Percentiles rank a stretch among this genome's conserved stretches.
Conservation (phyloP, 371 early-diverging fungal species). For the Rhizopus sp. region DNA sequence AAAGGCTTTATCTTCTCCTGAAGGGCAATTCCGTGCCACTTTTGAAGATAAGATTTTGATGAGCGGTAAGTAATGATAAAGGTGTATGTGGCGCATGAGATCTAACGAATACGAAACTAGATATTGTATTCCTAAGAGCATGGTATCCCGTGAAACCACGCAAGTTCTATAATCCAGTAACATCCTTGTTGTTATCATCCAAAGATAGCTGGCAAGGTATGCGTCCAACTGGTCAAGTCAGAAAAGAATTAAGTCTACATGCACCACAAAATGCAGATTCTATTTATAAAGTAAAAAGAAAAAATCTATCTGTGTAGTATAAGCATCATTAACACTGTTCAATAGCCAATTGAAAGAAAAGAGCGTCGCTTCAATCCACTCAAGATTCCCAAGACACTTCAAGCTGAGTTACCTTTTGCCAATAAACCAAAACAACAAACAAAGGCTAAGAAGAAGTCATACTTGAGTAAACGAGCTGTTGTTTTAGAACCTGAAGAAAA, state of each 20-base stretch:
- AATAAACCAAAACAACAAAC: constrained; percentile 80
- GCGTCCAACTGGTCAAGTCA: constrained; percentile 88
- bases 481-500: constrained; percentile 88
- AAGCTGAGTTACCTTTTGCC: constrained; percentile 87
- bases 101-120: neutral
- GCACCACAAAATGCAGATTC: constrained; percentile 82
- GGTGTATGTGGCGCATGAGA: neutral
- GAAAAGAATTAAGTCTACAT: constrained; percentile 68
- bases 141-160: constrained; percentile 96
- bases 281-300: constrained; percentile 65
- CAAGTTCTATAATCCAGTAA: constrained; percentile 95
- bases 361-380: constrained; percentile 85
- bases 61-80: constrained; percentile 54
- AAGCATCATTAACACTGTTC: neutral
- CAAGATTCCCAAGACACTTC: constrained; percentile 80
- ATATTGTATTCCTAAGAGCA: constrained; percentile 87
- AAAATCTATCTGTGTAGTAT: neutral
- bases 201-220: constrained; percentile 87
- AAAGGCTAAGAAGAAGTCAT: constrained; percentile 49
- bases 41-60: constrained; percentile 98
- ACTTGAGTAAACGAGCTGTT: constrained; percentile 79
- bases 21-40: constrained; percentile 97
- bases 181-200: constrained; percentile 75
- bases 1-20: constrained; percentile 82
- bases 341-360: constrained; percentile 79